Percentiles rank a stretch among this genome's conserved stretches.
These are phyloP conservation scores for Clonostachys sp. DNA, from an alignment of 2,329 filamentous ascomycete genomes.

Conservation along the genomic window DNA sequence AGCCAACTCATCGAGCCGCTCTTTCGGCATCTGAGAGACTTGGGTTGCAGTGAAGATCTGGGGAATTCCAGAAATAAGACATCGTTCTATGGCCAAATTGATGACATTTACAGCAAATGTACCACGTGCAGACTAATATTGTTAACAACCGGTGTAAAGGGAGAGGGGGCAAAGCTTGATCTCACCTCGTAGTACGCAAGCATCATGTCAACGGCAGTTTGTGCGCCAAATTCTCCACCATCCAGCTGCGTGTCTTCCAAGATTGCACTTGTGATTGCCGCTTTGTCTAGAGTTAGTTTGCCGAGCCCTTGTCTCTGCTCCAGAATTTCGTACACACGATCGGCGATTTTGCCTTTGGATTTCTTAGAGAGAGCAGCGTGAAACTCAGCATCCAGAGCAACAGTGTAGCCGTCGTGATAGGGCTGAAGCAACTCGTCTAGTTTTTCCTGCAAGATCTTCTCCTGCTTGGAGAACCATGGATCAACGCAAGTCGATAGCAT, in stretches of 20 bases:
- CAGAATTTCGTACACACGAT: slow-evolving; percentile 5
- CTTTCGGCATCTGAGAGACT: slow-evolving; percentile 26
- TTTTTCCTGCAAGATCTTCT: slow-evolving; percentile 19
- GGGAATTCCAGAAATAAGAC: slow-evolving; percentile 33
- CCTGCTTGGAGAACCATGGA: slow-evolving; percentile 25
- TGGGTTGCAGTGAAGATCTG: slow-evolving; percentile 30
- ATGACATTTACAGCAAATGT: slow-evolving; percentile 42
- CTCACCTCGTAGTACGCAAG: slow-evolving; percentile 36
- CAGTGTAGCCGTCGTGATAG: slow-evolving; percentile 23
- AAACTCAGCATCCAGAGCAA: slow-evolving; percentile 26
- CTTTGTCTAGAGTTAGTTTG: slow-evolving; percentile 9
- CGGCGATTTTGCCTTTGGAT: slow-evolving; percentile 3
- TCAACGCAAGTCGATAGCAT: slow-evolving; percentile 17
- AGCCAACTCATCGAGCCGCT: slow-evolving; percentile 16
- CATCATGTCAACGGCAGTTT: slow-evolving; percentile 37
- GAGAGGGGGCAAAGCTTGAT: background rate
- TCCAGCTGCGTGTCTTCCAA: slow-evolving; percentile 6
- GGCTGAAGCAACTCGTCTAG: slow-evolving; percentile 31
- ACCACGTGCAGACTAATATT: slow-evolving; percentile 28
- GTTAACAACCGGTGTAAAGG: background rate
- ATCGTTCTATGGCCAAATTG: slow-evolving; percentile 42
- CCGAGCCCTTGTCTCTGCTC: slow-evolving; percentile 5
- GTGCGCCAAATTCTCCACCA: slow-evolving; percentile 23
- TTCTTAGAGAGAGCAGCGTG: slow-evolving; percentile 4
- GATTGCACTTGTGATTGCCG: slow-evolving; percentile 1